Evolutionary conservation across 129 eudicot species (phyloP).

Genomic region (Saposhnikovia divaricata): DNA sequence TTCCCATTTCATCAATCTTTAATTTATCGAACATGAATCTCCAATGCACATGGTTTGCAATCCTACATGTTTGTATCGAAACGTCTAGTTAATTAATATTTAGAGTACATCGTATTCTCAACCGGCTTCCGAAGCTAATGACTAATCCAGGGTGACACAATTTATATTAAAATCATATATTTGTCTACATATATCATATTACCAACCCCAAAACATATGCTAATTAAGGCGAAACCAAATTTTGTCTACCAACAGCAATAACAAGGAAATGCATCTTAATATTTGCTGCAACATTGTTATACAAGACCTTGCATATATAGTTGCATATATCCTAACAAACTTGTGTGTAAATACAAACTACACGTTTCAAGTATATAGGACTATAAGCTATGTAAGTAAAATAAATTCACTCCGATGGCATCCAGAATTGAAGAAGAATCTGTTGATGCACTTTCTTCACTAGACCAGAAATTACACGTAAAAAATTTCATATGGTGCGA

Average conservation of each 20-base stretch:
- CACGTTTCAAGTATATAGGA: neutral
- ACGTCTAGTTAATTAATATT: neutral
- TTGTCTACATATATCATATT: neutral
- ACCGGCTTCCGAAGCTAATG: neutral
- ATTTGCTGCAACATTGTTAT: neutral
- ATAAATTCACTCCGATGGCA: slow-evolving; percentile 7
- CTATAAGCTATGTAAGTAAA: neutral
- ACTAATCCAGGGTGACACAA: neutral
- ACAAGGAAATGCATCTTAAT: neutral
- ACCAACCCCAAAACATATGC: neutral
- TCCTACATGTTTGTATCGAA: neutral
- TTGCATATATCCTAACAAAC: neutral
- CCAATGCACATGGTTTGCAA: neutral
- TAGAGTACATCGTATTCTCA: neutral
- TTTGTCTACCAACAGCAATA: neutral
- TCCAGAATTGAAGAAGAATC: slow-evolving; percentile 11
- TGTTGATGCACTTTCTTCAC: slow-evolving; percentile 18
- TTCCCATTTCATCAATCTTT: neutral
- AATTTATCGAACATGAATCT: neutral
- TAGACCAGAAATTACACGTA: slow-evolving; percentile 10
- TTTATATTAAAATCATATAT: neutral
- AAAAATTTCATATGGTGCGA: slow-evolving; percentile 21
- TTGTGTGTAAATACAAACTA: neutral
- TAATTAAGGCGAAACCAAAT: neutral
- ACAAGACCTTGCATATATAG: neutral